Percentiles rank a stretch among this genome's conserved stretches.
phyloP scores from a whole-genome alignment of 192 early-diverging fungal genomes.

The Rhizophagus prolifer region DNA sequence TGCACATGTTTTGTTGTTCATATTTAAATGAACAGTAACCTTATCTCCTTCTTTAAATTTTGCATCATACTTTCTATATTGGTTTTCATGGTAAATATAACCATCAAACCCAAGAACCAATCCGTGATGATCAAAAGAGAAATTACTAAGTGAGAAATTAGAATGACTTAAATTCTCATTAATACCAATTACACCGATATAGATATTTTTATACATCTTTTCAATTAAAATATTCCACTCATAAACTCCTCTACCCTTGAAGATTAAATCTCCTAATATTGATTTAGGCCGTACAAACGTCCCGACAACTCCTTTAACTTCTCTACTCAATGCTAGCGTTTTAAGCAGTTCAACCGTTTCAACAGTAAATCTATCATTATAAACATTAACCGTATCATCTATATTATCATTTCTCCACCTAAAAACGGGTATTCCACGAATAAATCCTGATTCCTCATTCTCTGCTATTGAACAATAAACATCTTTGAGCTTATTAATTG shows the following conservation, averaged over 20 bases:
- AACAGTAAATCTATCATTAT: no score
- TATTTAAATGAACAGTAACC: slow-evolving; percentile 25
- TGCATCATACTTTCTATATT: background rate
- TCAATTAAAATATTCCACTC: slow-evolving; percentile 17
- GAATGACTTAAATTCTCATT: background rate
- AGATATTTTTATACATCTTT: background rate
- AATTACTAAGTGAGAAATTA: no score
- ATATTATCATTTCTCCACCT: no score
- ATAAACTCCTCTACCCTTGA: background rate
- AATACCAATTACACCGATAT: background rate
- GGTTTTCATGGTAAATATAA: background rate
- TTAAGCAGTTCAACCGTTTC: no score
- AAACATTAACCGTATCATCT: no score
- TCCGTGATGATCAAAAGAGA: background rate
- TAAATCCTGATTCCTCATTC: no score
- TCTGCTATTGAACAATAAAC: no score
- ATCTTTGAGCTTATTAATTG: no score
- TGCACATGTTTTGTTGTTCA: slow-evolving; percentile 16
- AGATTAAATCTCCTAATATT: background rate
- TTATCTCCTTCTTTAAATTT: background rate
- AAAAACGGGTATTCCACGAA: no score
- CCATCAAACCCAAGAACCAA: background rate
- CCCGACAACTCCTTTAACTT: no score
- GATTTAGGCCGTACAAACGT: no score
- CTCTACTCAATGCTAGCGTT: no score